These are phyloP conservation scores for Rutstroemia sp. DNA, from an alignment of 2,329 filamentous ascomycete species.

Conservation along the genomic window DNA sequence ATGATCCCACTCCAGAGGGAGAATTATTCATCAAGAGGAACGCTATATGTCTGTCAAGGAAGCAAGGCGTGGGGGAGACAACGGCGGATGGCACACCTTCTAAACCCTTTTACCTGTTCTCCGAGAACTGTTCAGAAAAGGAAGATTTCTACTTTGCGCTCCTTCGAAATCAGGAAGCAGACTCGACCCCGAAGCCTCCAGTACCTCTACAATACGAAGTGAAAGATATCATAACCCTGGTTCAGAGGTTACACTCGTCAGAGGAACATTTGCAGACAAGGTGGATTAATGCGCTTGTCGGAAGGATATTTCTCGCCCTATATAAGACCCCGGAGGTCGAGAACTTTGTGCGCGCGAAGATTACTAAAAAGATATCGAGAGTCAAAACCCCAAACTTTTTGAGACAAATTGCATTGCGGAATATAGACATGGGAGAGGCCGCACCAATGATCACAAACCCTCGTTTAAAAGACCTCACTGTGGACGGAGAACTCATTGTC, in stretches of 20 bases:
- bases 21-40: conserved; percentile 96
- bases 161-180: conserved; percentile 73
- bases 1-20: conserved; percentile 67
- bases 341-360: conserved; percentile 70
- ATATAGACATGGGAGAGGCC: conserved; percentile 78
- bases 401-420: conserved; percentile 72
- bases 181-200: conserved; percentile 53
- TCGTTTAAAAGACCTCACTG: conserved; percentile 77
- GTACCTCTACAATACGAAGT: conserved; percentile 71
- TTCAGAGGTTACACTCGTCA: conserved; percentile 84
- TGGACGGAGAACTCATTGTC: conserved; percentile 82
- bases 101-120: conserved; percentile 90
- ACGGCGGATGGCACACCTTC: conserved; percentile 51
- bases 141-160: conserved; percentile 97
- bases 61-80: conserved; percentile 44
- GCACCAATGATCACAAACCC: conserved; percentile 87
- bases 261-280: conserved; percentile 85
- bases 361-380: conserved; percentile 91
- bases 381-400: conserved; percentile 90
- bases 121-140: conserved; percentile 90
- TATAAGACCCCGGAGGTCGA: conserved; percentile 82
- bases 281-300: conserved; percentile 89
- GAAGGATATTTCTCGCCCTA: conserved; percentile 78
- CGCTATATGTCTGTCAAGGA: conserved; percentile 73
- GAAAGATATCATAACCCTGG: conserved; percentile 79